phyloP scores from a whole-genome alignment of 768 basidiomycete species.

The Mrakia blollopis region DNA sequence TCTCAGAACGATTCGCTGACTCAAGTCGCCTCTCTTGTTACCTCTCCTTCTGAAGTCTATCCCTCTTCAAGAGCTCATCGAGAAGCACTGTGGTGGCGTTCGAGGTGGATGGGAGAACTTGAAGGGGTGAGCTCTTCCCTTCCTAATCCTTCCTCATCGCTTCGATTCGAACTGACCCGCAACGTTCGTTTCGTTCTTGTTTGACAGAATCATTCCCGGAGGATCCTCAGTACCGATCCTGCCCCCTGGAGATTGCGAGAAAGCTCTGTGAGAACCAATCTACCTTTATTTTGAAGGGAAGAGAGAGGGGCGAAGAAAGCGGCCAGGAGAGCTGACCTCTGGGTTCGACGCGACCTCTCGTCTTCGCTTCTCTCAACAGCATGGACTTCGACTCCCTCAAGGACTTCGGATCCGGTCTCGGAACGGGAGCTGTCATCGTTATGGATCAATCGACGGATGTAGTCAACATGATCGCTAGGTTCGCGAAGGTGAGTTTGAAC shows the following conservation, averaged over 20 bases:
- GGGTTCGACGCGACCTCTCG: background rate
- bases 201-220: slow-evolving; percentile 61
- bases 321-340: slow-evolving; percentile 60
- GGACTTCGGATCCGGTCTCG: slow-evolving; percentile 91
- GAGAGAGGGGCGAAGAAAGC: too few species aligned
- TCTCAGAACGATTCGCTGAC: too few species aligned
- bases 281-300: background rate
- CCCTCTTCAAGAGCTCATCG: slow-evolving; percentile 75
- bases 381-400: slow-evolving; percentile 99
- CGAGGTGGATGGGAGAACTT: slow-evolving; percentile 94
- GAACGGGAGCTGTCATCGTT: slow-evolving; percentile 96
- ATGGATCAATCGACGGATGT: slow-evolving; percentile 98
- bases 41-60: slow-evolving; percentile 56
- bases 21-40: too few species aligned
- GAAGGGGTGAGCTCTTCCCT: slow-evolving; percentile 92
- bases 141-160: slow-evolving; percentile 88
- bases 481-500: slow-evolving; percentile 58
- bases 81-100: slow-evolving; percentile 96
- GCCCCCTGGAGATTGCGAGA: slow-evolving; percentile 71
- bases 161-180: slow-evolving; percentile 59
- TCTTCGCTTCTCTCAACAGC: slow-evolving; percentile 49
- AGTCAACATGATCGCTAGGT: slow-evolving; percentile 86
- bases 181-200: background rate
- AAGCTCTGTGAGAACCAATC: slow-evolving; percentile 67
- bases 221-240: slow-evolving; percentile 91